These are phyloP conservation scores for Pythium graminicola DNA, from an alignment of 352 stramenopile species.

Conservation along the genomic window DNA sequence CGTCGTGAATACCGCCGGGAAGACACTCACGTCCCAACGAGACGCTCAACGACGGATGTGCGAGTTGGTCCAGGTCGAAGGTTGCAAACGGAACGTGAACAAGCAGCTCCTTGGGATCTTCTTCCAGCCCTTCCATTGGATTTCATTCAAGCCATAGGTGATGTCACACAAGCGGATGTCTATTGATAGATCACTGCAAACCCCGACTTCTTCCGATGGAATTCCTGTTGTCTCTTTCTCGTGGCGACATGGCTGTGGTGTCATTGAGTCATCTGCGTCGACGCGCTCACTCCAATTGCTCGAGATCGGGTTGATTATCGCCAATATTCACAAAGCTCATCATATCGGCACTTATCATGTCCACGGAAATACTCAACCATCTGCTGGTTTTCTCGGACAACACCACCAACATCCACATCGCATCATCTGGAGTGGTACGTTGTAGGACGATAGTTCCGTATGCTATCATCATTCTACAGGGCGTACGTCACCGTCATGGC, in stretches of 20 bases:
- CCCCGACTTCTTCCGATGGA: slow-evolving; percentile 19
- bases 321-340: slow-evolving; percentile 10
- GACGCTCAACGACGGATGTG: not conserved
- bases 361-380: slow-evolving; percentile 13
- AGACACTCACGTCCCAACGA: not conserved
- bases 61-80: not conserved
- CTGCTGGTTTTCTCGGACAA: slow-evolving; percentile 13
- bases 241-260: slow-evolving; percentile 16
- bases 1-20: not conserved
- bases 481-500: slow-evolving; percentile 13
- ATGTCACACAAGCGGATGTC: too few species aligned
- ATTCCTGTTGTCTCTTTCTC: slow-evolving; percentile 5
- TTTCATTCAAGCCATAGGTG: not conserved
- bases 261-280: slow-evolving; percentile 19
- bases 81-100: not conserved
- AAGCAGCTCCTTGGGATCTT: not conserved
- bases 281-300: slow-evolving; percentile 13
- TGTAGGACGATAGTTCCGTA: slow-evolving; percentile 8
- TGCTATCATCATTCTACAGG: slow-evolving; percentile 19
- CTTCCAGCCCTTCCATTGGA: not conserved
- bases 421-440: slow-evolving; percentile 8
- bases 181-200: slow-evolving; percentile 14
- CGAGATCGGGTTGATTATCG: not conserved
- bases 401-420: slow-evolving; percentile 7
- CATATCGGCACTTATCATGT: slow-evolving; percentile 2